Evolutionary conservation across 1,284 basidiomycete species (phyloP).

Genomic region (Meira miltonrushii): DNA sequence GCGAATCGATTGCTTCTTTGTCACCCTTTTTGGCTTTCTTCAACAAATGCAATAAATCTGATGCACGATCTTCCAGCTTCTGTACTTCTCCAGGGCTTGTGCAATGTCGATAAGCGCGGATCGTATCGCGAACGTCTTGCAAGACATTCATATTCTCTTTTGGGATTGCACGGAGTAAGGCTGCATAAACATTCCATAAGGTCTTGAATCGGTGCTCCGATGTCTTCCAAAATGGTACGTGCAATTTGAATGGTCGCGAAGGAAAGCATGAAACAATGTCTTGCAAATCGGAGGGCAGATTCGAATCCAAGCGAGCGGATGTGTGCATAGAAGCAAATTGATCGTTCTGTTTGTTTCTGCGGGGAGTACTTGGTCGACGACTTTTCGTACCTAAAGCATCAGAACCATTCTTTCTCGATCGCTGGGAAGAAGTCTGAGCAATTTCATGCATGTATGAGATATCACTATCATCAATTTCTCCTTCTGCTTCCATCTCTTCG

Average conservation of each 20-base stretch:
- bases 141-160: conserved; percentile 12
- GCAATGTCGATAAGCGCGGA: background rate
- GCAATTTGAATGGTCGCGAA: conserved; percentile 6
- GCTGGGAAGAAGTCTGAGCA: background rate
- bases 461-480: background rate
- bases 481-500: background rate
- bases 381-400: background rate
- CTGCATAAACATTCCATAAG: conserved; percentile 30
- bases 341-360: background rate
- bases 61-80: conserved; percentile 3
- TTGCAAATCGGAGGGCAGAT: background rate
- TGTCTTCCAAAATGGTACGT: conserved; percentile 26
- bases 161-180: conserved; percentile 24
- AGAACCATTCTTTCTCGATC: background rate
- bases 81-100: conserved; percentile 9
- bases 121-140: conserved; percentile 12
- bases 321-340: background rate
- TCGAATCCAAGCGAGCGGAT: background rate
- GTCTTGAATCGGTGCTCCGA: conserved; percentile 19
- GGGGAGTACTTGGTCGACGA: background rate
- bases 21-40: conserved; percentile 1
- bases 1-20: background rate
- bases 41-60: background rate
- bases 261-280: conserved; percentile 11
- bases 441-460: background rate